Evolutionary conservation across 148 eudicot species (phyloP).

Genomic region (Diospyros kaki): DNA sequence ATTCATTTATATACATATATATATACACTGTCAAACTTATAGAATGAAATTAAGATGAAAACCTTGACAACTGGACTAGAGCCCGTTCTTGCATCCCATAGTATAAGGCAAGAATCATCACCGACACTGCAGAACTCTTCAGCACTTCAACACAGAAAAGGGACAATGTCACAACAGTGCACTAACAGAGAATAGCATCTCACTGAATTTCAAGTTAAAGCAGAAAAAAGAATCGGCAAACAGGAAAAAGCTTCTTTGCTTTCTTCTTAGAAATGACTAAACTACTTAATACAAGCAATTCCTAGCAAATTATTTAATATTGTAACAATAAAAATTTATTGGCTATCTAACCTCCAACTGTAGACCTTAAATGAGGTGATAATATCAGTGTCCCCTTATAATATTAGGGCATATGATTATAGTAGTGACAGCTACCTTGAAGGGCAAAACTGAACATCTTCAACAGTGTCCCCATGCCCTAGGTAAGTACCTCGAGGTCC

Average conservation of each 20-base stretch:
- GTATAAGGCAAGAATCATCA: slow-evolving; percentile 85
- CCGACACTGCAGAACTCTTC: slow-evolving; percentile 94
- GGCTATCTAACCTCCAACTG: neutral
- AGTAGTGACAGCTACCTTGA: slow-evolving; percentile 49
- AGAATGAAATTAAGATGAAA: slow-evolving; percentile 5
- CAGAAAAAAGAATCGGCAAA: neutral
- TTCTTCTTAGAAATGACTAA: neutral
- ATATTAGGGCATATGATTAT: neutral
- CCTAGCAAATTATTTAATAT: neutral
- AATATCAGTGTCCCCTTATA: neutral
- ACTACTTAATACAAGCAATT: neutral
- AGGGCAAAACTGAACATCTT: slow-evolving; percentile 96
- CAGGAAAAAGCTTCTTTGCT: neutral
- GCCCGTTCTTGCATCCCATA: slow-evolving; percentile 90
- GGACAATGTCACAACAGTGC: slow-evolving; percentile 7
- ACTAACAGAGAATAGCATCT: neutral
- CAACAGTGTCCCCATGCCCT: slow-evolving; percentile 92
- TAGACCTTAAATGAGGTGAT: neutral
- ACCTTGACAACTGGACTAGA: slow-evolving; percentile 66
- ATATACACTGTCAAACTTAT: too few species aligned
- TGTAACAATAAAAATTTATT: neutral
- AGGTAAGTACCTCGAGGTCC: slow-evolving; percentile 72
- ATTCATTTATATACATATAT: neutral
- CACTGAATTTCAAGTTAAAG: neutral
- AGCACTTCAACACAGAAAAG: slow-evolving; percentile 44